Percentiles rank a stretch among this genome's conserved stretches.
Conservation (phyloP, 2,329 filamentous ascomycete genomes). For the Trichoderma breve region DNA sequence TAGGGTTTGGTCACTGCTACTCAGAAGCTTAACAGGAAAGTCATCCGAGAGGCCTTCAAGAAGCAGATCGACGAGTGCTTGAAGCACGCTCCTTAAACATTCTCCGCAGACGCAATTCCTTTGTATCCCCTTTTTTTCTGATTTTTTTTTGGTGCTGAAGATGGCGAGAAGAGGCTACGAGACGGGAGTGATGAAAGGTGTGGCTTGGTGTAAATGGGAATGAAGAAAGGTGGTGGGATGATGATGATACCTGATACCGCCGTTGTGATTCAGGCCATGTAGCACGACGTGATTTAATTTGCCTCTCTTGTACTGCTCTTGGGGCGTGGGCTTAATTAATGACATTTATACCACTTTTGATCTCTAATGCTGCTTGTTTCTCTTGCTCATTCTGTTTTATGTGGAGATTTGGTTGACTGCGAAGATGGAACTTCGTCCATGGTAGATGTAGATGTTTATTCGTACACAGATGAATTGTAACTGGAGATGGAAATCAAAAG, state of each 20-base stretch:
- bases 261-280: slow-evolving; percentile 16
- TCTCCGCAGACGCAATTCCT: not conserved
- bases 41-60: slow-evolving; percentile 49
- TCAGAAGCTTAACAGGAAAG: slow-evolving; percentile 58
- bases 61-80: slow-evolving; percentile 49
- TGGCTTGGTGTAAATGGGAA: not conserved
- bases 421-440: not conserved
- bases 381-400: not conserved
- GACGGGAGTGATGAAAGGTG: not conserved
- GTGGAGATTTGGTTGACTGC: not conserved
- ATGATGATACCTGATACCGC: slow-evolving; percentile 27
- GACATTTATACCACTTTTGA: slow-evolving; percentile 17
- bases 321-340: slow-evolving; percentile 14
- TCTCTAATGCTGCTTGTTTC: not conserved
- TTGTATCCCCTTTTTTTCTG: not conserved
- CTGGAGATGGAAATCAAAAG: not conserved
- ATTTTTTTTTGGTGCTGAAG: not conserved
- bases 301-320: slow-evolving; percentile 13
- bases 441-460: not conserved
- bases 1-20: slow-evolving; percentile 62
- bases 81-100: slow-evolving; percentile 29
- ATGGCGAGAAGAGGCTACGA: not conserved
- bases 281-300: slow-evolving; percentile 16
- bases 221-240: not conserved
- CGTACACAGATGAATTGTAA: not conserved